Evolutionary conservation across 73 alveolate species (phyloP).

Genomic region (Paramecium tetraurelia): DNA sequence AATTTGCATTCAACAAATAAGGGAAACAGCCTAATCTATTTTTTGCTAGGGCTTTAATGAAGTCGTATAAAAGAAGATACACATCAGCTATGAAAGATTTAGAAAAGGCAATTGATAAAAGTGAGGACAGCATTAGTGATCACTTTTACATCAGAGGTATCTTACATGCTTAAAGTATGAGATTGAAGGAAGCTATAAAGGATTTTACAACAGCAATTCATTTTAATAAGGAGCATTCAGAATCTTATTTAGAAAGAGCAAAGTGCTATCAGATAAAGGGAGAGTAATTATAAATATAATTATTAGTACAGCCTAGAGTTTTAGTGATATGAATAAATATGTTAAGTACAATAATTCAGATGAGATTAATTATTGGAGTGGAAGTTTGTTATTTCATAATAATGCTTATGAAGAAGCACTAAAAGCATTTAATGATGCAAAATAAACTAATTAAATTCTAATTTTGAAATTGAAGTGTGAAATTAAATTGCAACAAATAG

Average conservation of each 20-base stretch:
- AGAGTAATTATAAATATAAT: not conserved
- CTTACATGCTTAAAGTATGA: constrained; percentile 26
- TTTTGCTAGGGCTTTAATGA: constrained; percentile 1
- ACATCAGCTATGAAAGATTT: constrained; percentile 40
- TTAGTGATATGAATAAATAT: constrained; percentile 6
- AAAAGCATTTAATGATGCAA: not conserved
- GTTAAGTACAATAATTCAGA: not conserved
- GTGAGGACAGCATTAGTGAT: constrained; percentile 21
- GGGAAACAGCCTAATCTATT: constrained; percentile 13
- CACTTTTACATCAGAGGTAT: constrained; percentile 31
- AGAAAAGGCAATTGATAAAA: constrained; percentile 44
- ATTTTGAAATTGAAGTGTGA: constrained; percentile 12
- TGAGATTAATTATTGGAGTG: constrained; percentile 40
- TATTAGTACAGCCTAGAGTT: not conserved
- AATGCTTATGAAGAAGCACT: constrained; percentile 23
- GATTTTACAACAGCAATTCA: constrained; percentile 48
- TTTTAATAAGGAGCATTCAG: not conserved
- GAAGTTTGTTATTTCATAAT: constrained; percentile 27
- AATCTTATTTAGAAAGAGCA: constrained; percentile 36
- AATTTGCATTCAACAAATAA: not conserved
- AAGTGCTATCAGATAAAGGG: constrained; percentile 21
- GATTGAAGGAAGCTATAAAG: constrained; percentile 37
- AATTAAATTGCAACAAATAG: not conserved
- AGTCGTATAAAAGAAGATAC: not conserved
- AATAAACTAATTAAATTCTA: not conserved